phyloP scores from a whole-genome alignment of 192 early-diverging fungal species.

The Paraglomus occultum region DNA sequence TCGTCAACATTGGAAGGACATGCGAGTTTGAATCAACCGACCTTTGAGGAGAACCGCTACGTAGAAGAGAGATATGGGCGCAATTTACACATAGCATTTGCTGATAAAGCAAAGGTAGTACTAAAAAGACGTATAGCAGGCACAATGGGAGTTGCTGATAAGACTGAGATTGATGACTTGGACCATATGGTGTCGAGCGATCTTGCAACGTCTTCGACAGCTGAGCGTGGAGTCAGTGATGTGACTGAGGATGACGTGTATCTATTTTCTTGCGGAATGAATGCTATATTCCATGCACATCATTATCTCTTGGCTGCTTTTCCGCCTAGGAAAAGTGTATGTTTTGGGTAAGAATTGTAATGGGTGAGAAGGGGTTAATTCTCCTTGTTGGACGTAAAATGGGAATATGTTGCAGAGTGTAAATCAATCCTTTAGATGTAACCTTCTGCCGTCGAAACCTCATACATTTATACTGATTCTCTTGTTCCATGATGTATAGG shows the following conservation, averaged over 20 bases:
- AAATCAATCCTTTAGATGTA: too few relatives aligned
- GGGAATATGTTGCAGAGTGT: neutral
- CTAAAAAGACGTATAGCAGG: slow-evolving; percentile 84
- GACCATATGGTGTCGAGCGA: slow-evolving; percentile 26
- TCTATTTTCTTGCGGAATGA: slow-evolving; percentile 90
- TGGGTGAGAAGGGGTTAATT: neutral
- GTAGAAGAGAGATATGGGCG: slow-evolving; percentile 95
- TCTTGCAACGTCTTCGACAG: slow-evolving; percentile 34
- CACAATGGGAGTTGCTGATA: slow-evolving; percentile 45
- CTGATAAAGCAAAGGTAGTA: slow-evolving; percentile 69
- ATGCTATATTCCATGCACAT: slow-evolving; percentile 89
- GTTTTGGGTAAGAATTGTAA: slow-evolving; percentile 70
- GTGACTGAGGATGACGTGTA: slow-evolving; percentile 79
- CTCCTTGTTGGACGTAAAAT: slow-evolving; percentile 11
- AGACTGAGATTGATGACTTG: slow-evolving; percentile 26
- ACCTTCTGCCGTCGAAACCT: neutral
- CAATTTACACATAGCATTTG: slow-evolving; percentile 70
- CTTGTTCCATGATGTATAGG: slow-evolving; percentile 32
- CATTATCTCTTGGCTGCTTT: slow-evolving; percentile 53
- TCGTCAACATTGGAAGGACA: slow-evolving; percentile 28
- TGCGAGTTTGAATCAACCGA: slow-evolving; percentile 17
- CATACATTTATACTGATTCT: neutral
- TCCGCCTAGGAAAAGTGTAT: slow-evolving; percentile 67
- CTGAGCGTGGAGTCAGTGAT: slow-evolving; percentile 53
- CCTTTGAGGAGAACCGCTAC: slow-evolving; percentile 60